Evolutionary conservation across 2,329 filamentous ascomycete genomes (phyloP), one percentile per base, ranked within the genome.

Genomic region (Arthrobotrys iridis): DNA sequence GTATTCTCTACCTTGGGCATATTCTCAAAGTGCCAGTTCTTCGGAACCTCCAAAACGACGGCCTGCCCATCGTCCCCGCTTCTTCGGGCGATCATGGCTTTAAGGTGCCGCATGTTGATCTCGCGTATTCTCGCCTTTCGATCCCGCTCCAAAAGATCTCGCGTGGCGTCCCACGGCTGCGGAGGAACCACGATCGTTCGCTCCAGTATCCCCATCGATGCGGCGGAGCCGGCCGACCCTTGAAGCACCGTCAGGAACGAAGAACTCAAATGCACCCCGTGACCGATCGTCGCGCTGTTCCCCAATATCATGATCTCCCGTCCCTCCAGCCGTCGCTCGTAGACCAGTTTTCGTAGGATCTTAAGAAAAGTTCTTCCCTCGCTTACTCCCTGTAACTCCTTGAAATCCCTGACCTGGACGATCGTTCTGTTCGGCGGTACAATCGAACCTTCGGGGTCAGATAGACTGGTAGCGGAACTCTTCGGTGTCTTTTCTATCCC

Each of bases 371-470:
- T 85, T 1, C 87, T 85, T 8, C 93, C 92, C 70, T 92, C 88
- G 4, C 86, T 81, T 0, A 91, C 89, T 80, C 87, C 87, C 78
- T 86, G 88, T 6, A 99, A 85, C 77, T 96, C 92, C 62, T 91
- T 88, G 79, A 93, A 91, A 81, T 98, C 92, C 80, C 91, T 88
- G 10, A 97, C 83, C 78, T 92, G 92, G 40, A 96, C 85, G 70
- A 98, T 89, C 5, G 77, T 78, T 28, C 70, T 37, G 20, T 74
- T 74, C 22, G 46, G 24, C 79, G 67, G 63, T 62, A 63, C 74
- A 24, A n/a, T 78, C 52, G 33, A 40, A 15, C 52, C 79, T 4
- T 77, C 50, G 26, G 77, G 75, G 4, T 81, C 78, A 18, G 81
- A 77, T 66, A 82, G 83, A 18, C 80, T 68, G 22, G 35, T 20